Base-by-base conservation (phyloP, 805 yeast species). In the Scheffersomyces stipitis region DNA sequence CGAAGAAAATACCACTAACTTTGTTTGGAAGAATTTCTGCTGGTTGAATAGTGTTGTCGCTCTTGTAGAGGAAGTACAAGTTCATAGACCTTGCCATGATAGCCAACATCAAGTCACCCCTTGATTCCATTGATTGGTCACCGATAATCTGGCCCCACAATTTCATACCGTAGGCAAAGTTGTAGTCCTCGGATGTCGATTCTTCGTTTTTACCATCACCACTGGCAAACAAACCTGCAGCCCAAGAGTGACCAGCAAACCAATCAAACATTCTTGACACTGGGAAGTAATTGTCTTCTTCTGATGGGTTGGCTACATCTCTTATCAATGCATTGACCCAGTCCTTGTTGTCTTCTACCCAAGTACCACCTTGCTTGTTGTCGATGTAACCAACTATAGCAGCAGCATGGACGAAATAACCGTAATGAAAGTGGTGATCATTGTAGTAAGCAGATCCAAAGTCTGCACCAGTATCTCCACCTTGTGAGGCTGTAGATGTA, bases 341-440 rank as follows among this genome's bases (percentile, higher is more conserved):
- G 16, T 44, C 54, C 40, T 47, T 43, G 36, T 53, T 49, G 18
- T 52, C 52, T 18, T 33, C 43, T 4, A 78, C 69, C 86, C 86
- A 81, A 5, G 69, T 54, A 31, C 80, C 80, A 15, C 76, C 77
- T 58, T 36, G 64, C 42, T 41, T 66, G 66, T 32, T 43, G 38
- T 86, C 95, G 13, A 81, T 77, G 37, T 77, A 58, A n/a, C 83
- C 90, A 31, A 86, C 75, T 15, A 84, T 66, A 1, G 95, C 89
- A 4, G 95, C 95, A 1, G 95, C 85, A 55, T 86, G 90, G 32
- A 86, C 72, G 48, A 80, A 82, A 59, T 86, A 87, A 8, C 93
- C 93, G 52, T 83, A 87, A 57, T 87, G 95, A 74, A 86, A 87
- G 55, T 86, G 93, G 51, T 87, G 95, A 52, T 87, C 95, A 49